Conservation (phyloP, 176 grass and related monocot genomes). For the Carex scoparia region DNA sequence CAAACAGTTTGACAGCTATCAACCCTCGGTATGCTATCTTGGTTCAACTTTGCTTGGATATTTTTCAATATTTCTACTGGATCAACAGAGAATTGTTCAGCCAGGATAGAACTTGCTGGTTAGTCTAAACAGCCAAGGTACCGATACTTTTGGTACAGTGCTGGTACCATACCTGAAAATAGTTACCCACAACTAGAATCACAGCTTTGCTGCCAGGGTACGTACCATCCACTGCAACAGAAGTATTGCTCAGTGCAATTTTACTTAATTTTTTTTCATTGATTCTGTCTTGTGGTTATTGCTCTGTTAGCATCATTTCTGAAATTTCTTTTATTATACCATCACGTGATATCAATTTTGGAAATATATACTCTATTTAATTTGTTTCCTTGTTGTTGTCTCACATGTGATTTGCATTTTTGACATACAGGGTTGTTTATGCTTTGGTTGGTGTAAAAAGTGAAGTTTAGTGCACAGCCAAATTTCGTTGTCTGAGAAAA, state of each 20-base stretch:
- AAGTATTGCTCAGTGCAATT: not conserved
- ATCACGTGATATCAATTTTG: not conserved
- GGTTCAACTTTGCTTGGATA: not conserved
- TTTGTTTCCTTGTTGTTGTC: not conserved
- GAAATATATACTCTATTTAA: not conserved
- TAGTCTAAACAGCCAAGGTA: not conserved
- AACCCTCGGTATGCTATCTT: conserved; percentile 51
- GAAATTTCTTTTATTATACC: not conserved
- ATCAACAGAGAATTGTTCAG: not conserved
- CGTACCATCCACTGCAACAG: not conserved
- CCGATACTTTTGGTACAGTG: not conserved
- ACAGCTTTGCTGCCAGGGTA: not conserved
- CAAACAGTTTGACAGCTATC: conserved; percentile 37
- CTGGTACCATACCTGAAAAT: not conserved
- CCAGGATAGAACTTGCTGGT: not conserved
- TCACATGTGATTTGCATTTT: not conserved
- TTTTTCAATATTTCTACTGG: not conserved
- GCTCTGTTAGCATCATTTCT: not conserved
- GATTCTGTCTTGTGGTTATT: not conserved
- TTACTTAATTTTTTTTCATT: not conserved
- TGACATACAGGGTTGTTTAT: conserved; percentile 16
- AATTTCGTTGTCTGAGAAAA: not conserved
- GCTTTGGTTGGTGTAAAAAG: conserved; percentile 27
- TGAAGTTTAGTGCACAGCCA: not conserved
- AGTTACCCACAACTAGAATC: not conserved